Base-by-base conservation (phyloP, 1,139 yeast species). In the Debaryomyces sp. region DNA sequence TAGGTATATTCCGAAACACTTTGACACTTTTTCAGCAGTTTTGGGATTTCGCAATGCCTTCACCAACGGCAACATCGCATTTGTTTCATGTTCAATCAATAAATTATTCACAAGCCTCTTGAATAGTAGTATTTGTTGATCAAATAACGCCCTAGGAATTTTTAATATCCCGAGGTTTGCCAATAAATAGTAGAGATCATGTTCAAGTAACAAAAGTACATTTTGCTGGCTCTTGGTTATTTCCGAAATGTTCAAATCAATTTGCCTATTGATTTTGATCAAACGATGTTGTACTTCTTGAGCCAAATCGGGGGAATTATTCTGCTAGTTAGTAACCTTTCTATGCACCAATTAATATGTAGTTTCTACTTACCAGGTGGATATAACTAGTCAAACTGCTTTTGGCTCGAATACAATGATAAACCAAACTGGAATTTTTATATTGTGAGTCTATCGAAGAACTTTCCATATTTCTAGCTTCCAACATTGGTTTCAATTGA, bases 71-170 rank as follows among this genome's bases (percentile, higher is more conserved):
- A 30, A 37, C 33, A 12, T 12, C 6, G 38, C 23, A 18, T 23
- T 23, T 18, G 43, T 38, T 10, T 45, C 29, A 8, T 46, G 43
- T 21, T 47, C 47, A 13, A 30, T 32, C 12, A 51, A 39, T 9
- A 55, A 36, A 36, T 40, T 51, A 4, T 40, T 37, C 17, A 54
- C 45, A 17, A 58, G 49, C 17, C 50, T 50, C 37, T 57, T 55
- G 38, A 54, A 54, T 17, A 50, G 47, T n/a, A 46, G 21, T 2
- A 54, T 53, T 26, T 54, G 54, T 18, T 50, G 52, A 29, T 55
- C 54, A 44, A 55, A 55, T 23, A 57, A 39, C 13, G 37, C 37
- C 41, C 38, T 18, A 18, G 41, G 41, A 8, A 48, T 29, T n/a
- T 44, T 47, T 17, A 30, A 33, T 8, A 49, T 46, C 10, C 50